Evolutionary conservation across 2,329 filamentous ascomycete species (phyloP).

Genomic region (Epichloe uncinata): DNA sequence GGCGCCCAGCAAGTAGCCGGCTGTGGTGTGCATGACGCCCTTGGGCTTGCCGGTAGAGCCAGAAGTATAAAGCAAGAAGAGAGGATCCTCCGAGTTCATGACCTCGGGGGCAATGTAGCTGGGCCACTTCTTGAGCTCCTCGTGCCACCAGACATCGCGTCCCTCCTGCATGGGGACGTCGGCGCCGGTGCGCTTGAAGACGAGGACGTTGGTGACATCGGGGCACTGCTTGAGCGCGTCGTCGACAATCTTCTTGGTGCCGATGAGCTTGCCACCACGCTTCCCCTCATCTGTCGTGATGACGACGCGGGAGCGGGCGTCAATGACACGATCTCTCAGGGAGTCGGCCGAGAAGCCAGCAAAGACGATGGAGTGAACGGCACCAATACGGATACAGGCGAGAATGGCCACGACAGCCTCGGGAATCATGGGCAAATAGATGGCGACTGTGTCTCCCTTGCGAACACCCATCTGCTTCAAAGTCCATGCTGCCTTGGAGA

Average conservation of each 20-base stretch:
- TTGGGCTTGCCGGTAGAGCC: constrained; percentile 98
- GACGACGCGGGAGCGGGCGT: constrained; percentile 81
- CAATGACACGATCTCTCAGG: constrained; percentile 83
- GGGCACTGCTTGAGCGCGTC: constrained; percentile 95
- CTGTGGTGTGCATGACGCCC: constrained; percentile 96
- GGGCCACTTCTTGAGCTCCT: constrained; percentile 95
- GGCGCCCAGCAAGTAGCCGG: constrained; percentile 84
- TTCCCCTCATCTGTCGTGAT: constrained; percentile 97
- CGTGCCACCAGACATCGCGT: constrained; percentile 95
- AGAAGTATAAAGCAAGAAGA: constrained; percentile 96
- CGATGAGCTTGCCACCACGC: constrained; percentile 92
- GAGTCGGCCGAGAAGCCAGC: constrained; percentile 96
- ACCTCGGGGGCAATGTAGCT: constrained; percentile 73
- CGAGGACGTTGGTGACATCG: constrained; percentile 69
- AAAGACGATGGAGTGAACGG: constrained; percentile 94
- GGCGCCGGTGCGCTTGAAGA: constrained; percentile 89
- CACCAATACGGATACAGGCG: constrained; percentile 83
- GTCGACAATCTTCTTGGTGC: constrained; percentile 98
- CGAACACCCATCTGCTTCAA: constrained; percentile 91
- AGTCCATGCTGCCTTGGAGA: constrained; percentile 74
- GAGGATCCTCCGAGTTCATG: constrained; percentile 86
- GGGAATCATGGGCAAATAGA: constrained; percentile 98
- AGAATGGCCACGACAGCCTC: constrained; percentile 87
- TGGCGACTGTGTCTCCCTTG: constrained; percentile 93
- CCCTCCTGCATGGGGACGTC: constrained; percentile 84